A percentile compares a stretch with the other conserved stretches of the same genome.
phyloP scores from a whole-genome alignment of 768 basidiomycete species.

The Leccinum obscurum region DNA sequence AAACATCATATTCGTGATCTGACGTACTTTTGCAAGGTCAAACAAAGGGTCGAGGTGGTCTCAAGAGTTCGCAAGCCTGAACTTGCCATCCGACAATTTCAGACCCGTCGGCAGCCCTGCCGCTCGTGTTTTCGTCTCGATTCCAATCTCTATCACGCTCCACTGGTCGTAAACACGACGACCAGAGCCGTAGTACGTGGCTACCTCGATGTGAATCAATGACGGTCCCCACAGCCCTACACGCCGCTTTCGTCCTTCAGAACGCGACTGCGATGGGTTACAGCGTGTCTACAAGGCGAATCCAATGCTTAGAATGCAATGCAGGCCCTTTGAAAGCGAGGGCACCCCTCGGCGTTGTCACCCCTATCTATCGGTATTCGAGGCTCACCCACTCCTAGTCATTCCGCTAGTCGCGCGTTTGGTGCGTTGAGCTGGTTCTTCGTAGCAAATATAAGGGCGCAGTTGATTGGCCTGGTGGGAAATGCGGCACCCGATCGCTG shows the following conservation, averaged over 20 bases:
- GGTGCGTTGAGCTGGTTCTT: background rate
- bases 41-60: background rate
- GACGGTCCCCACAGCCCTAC: constrained; percentile 11
- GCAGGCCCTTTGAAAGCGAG: background rate
- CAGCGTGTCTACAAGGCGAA: constrained; percentile 8
- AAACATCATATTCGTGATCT: background rate
- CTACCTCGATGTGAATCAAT: constrained; percentile 10
- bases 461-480: background rate
- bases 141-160: background rate
- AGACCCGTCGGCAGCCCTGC: background rate
- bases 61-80: constrained; percentile 3
- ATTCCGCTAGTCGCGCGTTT: background rate
- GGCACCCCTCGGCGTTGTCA: background rate
- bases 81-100: background rate
- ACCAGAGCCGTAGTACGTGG: background rate
- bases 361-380: background rate
- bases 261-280: constrained; percentile 4
- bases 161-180: constrained; percentile 6
- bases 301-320: constrained; percentile 6
- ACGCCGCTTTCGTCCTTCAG: constrained; percentile 16
- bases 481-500: constrained; percentile 1
- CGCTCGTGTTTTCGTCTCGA: constrained; percentile 1
- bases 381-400: background rate
- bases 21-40: background rate
- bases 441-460: background rate